These are phyloP conservation scores for Cladophialophora chaetospira DNA, from an alignment of 2,329 filamentous ascomycete genomes.

Conservation along the genomic window DNA sequence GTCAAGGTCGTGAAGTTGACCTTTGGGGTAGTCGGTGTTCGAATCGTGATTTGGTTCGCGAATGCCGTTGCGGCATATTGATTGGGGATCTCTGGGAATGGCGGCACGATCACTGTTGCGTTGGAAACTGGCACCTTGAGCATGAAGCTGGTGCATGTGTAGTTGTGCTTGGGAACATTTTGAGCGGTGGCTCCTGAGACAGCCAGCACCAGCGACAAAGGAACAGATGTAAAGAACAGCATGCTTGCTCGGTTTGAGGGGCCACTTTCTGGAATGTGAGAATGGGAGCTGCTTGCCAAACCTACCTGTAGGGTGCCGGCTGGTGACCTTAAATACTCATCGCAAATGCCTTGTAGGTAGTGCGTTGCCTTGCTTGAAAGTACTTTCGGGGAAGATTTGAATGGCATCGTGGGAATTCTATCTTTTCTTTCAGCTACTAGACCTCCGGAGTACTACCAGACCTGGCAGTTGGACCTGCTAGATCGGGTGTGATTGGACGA, in stretches of 20 bases:
- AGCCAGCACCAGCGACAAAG: slow-evolving; percentile 10
- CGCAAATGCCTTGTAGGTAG: background rate
- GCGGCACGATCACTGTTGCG: slow-evolving; percentile 22
- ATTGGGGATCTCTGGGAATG: slow-evolving; percentile 18
- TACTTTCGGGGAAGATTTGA: too few relatives aligned
- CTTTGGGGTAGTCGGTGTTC: slow-evolving; percentile 67
- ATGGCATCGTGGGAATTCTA: too few relatives aligned
- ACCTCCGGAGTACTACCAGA: background rate
- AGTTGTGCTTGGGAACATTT: slow-evolving; percentile 14
- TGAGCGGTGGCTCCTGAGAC: slow-evolving; percentile 5
- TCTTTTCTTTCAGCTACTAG: background rate
- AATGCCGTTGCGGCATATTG: slow-evolving; percentile 23
- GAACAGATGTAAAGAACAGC: slow-evolving; percentile 3
- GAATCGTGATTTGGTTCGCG: slow-evolving; percentile 73
- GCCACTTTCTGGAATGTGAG: background rate
- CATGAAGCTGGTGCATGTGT: slow-evolving; percentile 26
- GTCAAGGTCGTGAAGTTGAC: slow-evolving; percentile 80
- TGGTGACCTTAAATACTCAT: slow-evolving; percentile 1
- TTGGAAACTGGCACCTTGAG: slow-evolving; percentile 24
- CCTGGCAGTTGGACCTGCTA: background rate
- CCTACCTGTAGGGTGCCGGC: background rate
- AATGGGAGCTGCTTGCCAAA: background rate
- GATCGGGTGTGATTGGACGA: background rate
- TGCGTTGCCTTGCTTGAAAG: background rate
- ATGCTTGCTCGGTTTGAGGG: background rate